Conservation (phyloP, 192 early-diverging fungal genomes). For the Rhizophagus clarus region DNA sequence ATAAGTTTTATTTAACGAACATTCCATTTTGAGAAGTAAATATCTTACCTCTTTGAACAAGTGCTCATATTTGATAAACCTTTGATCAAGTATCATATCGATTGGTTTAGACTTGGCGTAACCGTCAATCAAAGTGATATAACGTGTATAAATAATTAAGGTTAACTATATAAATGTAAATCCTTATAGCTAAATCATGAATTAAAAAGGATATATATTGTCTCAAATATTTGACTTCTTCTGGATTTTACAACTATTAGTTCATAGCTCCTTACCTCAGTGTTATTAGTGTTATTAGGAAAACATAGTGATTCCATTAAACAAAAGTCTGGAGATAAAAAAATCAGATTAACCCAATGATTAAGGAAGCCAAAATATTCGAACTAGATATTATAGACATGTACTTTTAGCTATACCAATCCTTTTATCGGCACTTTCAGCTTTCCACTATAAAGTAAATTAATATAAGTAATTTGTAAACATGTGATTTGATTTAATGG, state of each 20-base stretch:
- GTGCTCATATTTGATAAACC: not conserved
- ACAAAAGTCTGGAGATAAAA: not conserved
- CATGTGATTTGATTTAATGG: not conserved
- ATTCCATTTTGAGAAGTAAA: not conserved
- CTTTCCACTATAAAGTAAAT: not conserved
- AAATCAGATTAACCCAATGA: too few species aligned
- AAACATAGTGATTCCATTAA: not conserved
- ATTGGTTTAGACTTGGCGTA: not conserved
- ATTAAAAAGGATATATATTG: not conserved
- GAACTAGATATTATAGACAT: not conserved
- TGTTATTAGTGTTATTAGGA: not conserved
- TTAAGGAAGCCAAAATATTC: too few species aligned
- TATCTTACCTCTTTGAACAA: not conserved
- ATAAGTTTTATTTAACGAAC: not conserved
- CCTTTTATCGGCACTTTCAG: not conserved
- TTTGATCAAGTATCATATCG: not conserved
- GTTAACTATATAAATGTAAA: not conserved
- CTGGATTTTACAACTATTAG: not conserved
- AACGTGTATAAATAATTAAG: not conserved
- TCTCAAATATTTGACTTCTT: not conserved
- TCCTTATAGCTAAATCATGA: not conserved
- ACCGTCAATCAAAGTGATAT: not conserved
- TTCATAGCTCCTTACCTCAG: not conserved
- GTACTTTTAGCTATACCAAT: not conserved
- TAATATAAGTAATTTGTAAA: not conserved